phyloP scores from a whole-genome alignment of 2,329 filamentous ascomycete genomes.

The Penicillium sp. region DNA sequence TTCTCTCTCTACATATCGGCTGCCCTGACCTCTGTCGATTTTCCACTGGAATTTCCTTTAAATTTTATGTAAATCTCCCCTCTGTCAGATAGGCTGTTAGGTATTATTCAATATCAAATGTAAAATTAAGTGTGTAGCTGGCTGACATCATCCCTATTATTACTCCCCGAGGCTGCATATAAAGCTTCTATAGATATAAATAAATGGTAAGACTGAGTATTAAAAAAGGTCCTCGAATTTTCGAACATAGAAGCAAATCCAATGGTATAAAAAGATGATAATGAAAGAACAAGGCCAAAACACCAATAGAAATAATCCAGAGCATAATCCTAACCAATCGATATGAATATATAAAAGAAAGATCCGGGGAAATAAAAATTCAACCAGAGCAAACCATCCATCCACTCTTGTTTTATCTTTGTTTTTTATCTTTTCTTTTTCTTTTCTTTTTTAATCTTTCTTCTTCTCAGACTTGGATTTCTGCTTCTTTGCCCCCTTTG shows the following conservation, averaged over 20 bases:
- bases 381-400: not conserved
- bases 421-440: not conserved
- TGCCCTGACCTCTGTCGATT: not conserved
- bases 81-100: not conserved
- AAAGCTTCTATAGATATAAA: not conserved
- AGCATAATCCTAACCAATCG: not conserved
- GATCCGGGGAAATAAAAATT: not conserved
- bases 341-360: not conserved
- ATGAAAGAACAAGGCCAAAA: not conserved
- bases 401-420: no score
- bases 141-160: not conserved
- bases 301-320: not conserved
- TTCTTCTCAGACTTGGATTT: conserved; percentile 5
- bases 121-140: no score
- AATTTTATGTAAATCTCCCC: not conserved
- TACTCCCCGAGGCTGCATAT: not conserved
- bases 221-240: not conserved
- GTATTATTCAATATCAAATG: no score
- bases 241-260: not conserved
- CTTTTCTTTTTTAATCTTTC: not conserved
- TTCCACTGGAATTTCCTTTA: not conserved
- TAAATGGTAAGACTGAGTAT: not conserved
- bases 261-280: not conserved
- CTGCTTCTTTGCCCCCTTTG: conserved; percentile 19
- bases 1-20: not conserved